Conservation (phyloP, 1,284 basidiomycete genomes). For the Moesziomyces sp. region DNA sequence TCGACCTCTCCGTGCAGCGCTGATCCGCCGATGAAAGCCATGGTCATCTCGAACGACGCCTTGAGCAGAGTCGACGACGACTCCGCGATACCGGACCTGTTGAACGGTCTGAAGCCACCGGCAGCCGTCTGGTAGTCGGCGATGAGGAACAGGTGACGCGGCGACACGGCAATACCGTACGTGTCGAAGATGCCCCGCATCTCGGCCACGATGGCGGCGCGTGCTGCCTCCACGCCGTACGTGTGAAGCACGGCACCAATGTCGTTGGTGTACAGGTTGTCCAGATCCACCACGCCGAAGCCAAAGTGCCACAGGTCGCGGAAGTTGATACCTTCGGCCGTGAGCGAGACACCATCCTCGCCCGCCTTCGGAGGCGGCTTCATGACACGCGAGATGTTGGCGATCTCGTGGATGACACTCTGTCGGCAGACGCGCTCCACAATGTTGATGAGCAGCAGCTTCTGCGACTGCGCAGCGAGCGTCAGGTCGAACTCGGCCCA, state of each 20-base stretch:
- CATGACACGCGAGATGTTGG: conserved; percentile 60
- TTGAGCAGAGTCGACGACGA: conserved; percentile 93
- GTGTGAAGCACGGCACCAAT: conserved; percentile 90
- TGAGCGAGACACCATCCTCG: conserved; percentile 50
- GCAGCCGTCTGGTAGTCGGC: conserved; percentile 99
- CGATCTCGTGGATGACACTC: conserved; percentile 65
- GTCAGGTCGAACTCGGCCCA: conserved; percentile 66
- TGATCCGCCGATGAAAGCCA: conserved; percentile 93
- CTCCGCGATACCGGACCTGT: conserved; percentile 90
- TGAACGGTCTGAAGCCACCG: conserved; percentile 97
- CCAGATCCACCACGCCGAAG: conserved; percentile 81
- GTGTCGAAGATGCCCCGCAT: conserved; percentile 90
- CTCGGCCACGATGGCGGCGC: conserved; percentile 73
- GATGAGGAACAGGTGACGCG: conserved; percentile 93
- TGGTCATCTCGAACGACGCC: conserved; percentile 97
- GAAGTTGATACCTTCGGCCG: conserved; percentile 75
- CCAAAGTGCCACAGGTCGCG: conserved; percentile 89
- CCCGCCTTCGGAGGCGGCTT: conserved; percentile 59
- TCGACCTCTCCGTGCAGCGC: conserved; percentile 95
- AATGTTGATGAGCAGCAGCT: conserved; percentile 66
- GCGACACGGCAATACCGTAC: conserved; percentile 96
- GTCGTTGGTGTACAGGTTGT: conserved; percentile 92
- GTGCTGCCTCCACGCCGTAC: conserved; percentile 74
- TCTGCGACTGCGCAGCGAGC: conserved; percentile 57
- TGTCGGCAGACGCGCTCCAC: conserved; percentile 64